A percentile compares a stretch with the other conserved stretches of the same genome.
Evolutionary conservation across 306 rosid species (phyloP).

Genomic region (Arachis stenosperma): DNA sequence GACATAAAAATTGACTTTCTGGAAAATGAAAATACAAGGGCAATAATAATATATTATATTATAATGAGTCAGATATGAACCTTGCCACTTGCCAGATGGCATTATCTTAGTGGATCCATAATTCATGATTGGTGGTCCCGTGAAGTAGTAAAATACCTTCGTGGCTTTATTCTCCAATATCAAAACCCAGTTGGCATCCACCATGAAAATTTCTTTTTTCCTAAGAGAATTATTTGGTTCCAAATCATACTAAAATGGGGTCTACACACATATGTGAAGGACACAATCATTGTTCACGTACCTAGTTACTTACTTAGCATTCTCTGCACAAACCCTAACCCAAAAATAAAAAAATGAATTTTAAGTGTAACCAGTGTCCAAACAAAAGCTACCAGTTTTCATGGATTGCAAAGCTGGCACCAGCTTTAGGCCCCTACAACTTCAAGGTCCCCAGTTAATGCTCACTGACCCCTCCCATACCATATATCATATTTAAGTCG

Average conservation of each 20-base stretch:
- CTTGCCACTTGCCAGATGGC: constrained; percentile 43
- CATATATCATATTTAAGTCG: constrained; percentile 1
- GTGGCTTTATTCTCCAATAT: constrained; percentile 63
- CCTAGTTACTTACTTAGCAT: background rate
- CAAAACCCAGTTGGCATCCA: constrained; percentile 71
- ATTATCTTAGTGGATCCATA: constrained; percentile 34
- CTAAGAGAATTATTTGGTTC: constrained; percentile 23
- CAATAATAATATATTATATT: background rate
- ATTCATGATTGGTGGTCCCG: constrained; percentile 69
- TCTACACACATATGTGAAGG: constrained; percentile 31
- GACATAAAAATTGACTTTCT: too few species aligned
- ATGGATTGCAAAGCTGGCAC: constrained; percentile 62
- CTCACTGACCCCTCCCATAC: constrained; percentile 48
- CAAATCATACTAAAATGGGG: constrained; percentile 46
- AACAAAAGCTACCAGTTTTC: constrained; percentile 68
- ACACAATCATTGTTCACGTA: constrained; percentile 42
- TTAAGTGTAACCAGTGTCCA: constrained; percentile 38
- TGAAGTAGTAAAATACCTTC: constrained; percentile 35
- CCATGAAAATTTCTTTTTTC: constrained; percentile 8
- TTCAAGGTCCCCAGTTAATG: constrained; percentile 33
- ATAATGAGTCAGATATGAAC: constrained; percentile 25
- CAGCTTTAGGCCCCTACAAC: constrained; percentile 49
- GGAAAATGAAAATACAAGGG: background rate
- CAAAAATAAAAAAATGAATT: constrained; percentile 4
- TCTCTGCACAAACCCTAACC: constrained; percentile 9